Conservation (phyloP, 2,329 filamentous ascomycete genomes). For the Dothideomycetes sp. region DNA sequence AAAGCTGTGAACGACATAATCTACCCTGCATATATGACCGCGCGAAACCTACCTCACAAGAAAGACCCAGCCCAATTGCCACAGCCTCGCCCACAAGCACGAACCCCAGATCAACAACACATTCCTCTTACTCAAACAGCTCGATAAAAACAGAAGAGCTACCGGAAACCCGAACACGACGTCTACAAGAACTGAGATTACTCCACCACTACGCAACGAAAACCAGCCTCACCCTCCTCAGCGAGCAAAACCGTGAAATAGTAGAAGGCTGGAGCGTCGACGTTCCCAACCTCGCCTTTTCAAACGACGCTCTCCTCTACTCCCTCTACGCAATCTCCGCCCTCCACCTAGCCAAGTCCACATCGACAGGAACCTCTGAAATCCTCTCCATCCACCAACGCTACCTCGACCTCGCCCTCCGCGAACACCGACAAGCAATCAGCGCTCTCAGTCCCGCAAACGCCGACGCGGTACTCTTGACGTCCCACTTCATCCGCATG, state of each 20-base stretch:
- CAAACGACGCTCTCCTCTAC: neutral
- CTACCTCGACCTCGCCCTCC: constrained; percentile 13
- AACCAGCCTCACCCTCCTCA: neutral
- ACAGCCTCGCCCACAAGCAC: neutral
- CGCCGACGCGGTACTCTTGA: constrained; percentile 20
- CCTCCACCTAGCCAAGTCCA: neutral
- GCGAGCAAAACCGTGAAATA: neutral
- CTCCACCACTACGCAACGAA: neutral
- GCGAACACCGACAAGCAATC: constrained; percentile 18
- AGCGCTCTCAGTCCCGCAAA: constrained; percentile 14
- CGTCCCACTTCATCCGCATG: constrained; percentile 13
- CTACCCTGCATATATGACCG: neutral
- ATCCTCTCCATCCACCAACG: neutral
- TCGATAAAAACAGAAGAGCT: neutral
- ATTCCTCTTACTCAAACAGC: neutral
- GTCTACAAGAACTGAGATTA: neutral
- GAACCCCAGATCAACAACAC: neutral
- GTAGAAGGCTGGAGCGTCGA: neutral
- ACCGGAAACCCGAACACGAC: neutral
- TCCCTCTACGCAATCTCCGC: constrained; percentile 2
- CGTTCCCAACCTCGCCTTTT: constrained; percentile 2
- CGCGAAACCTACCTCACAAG: neutral
- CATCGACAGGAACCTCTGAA: neutral
- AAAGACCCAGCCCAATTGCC: neutral
- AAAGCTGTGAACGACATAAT: neutral